These are phyloP conservation scores for Anisogramma anomala DNA, from an alignment of 2,329 filamentous ascomycete genomes.

Conservation along the genomic window DNA sequence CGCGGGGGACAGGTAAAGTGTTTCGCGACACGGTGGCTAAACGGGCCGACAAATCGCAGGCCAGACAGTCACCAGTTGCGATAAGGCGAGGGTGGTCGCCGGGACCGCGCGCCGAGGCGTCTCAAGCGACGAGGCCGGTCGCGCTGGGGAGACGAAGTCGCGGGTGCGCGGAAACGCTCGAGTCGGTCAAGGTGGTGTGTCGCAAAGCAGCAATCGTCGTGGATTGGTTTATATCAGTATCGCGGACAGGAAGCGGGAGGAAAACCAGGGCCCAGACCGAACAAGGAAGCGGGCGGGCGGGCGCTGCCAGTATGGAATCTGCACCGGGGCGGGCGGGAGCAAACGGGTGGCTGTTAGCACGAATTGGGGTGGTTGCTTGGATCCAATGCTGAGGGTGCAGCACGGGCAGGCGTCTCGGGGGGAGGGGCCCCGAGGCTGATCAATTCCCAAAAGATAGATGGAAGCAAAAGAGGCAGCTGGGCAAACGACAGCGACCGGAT, in stretches of 20 bases:
- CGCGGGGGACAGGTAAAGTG: not conserved
- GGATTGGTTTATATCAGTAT: slow-evolving; percentile 4
- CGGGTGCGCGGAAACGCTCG: slow-evolving; percentile 6
- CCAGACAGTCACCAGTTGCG: slow-evolving; percentile 7
- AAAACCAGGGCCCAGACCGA: slow-evolving; percentile 8
- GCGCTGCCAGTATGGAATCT: slow-evolving; percentile 6
- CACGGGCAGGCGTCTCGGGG: not conserved
- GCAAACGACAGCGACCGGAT: not conserved
- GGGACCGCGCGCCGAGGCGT: slow-evolving; percentile 12
- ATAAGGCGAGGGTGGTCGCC: slow-evolving; percentile 2
- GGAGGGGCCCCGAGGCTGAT: too few species aligned
- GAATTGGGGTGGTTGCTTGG: slow-evolving; percentile 2
- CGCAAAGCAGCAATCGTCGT: slow-evolving; percentile 11
- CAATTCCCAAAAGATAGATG: slow-evolving; percentile 1
- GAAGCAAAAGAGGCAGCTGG: not conserved
- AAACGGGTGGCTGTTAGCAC: slow-evolving; percentile 6
- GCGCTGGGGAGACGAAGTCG: slow-evolving; percentile 13
- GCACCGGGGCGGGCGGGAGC: slow-evolving; percentile 3
- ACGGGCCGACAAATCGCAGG: not conserved
- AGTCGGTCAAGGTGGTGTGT: slow-evolving; percentile 1
- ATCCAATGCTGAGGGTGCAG: too few species aligned
- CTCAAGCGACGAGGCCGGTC: slow-evolving; percentile 7
- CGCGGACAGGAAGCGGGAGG: slow-evolving; percentile 10
- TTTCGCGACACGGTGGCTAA: slow-evolving; percentile 1
- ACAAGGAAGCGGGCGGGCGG: slow-evolving; percentile 10